A percentile compares a stretch with the other conserved stretches of the same genome.
Evolutionary conservation across 305 asterid genomes (phyloP).

Genomic region (Solanum hybrid): DNA sequence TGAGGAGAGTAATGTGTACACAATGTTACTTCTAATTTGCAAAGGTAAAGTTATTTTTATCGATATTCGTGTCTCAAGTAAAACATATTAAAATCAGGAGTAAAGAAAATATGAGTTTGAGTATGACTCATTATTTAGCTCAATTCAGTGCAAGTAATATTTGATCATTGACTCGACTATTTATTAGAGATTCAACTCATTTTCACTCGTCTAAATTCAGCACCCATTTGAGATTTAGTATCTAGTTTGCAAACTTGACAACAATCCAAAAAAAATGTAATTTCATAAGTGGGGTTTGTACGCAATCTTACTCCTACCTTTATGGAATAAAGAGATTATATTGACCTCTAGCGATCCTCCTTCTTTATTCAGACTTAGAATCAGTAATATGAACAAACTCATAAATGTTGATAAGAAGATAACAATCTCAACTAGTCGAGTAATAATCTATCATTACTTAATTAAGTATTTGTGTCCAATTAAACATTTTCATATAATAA

Average conservation of each 20-base stretch:
- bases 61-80: not conserved
- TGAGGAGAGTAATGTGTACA: fast-evolving
- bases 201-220: not conserved
- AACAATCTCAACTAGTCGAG: not conserved
- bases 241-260: not conserved
- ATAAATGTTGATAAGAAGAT: not conserved
- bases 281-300: not conserved
- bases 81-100: not conserved
- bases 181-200: not conserved
- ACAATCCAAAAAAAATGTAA: not conserved
- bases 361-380: not conserved
- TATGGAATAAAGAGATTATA: not conserved
- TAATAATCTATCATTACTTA: not conserved
- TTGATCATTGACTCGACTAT: not conserved
- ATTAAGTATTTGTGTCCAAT: not conserved
- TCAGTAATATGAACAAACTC: not conserved
- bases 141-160: not conserved
- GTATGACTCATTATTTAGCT: not conserved
- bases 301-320: not conserved
- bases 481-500: too few relatives aligned
- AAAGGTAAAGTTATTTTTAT: not conserved
- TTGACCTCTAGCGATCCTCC: not conserved
- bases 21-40: not conserved
- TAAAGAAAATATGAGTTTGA: not conserved
- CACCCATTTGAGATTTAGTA: not conserved